Conservation (phyloP, 1,284 basidiomycete species). For the Neolentinus lepideus region DNA sequence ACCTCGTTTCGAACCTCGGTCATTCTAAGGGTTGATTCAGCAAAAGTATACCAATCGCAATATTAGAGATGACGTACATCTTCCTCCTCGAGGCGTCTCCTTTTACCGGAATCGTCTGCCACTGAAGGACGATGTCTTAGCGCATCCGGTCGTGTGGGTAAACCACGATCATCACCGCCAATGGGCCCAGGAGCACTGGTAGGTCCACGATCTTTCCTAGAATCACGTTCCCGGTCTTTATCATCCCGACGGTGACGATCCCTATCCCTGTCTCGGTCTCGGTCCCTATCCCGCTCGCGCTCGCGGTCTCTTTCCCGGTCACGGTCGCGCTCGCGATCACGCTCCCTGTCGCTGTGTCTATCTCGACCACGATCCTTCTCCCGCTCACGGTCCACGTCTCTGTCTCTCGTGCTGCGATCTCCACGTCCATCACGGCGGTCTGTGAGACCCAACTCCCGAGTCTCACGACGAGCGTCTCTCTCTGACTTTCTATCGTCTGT, state of each 20-base stretch:
- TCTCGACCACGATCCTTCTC: slow-evolving; percentile 25
- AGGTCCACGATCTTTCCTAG: slow-evolving; percentile 26
- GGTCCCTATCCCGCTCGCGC: slow-evolving; percentile 30
- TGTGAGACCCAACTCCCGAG: slow-evolving; percentile 30
- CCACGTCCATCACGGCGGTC: slow-evolving; percentile 17
- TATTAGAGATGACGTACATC: slow-evolving; percentile 42
- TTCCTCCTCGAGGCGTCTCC: slow-evolving; percentile 56
- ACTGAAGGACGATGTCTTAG: slow-evolving; percentile 41
- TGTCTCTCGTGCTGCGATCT: slow-evolving; percentile 28
- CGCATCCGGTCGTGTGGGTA: slow-evolving; percentile 52
- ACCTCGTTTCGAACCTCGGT: slow-evolving; percentile 63
- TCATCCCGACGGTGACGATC: slow-evolving; percentile 33
- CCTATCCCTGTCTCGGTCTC: slow-evolving; percentile 32
- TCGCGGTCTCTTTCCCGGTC: slow-evolving; percentile 29
- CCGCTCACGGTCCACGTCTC: slow-evolving; percentile 37
- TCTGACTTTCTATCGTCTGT: slow-evolving; percentile 48
- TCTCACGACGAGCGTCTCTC: slow-evolving; percentile 36
- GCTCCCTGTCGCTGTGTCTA: slow-evolving; percentile 20
- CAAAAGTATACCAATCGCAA: slow-evolving; percentile 10
- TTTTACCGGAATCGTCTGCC: slow-evolving; percentile 59
- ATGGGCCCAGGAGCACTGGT: slow-evolving; percentile 12
- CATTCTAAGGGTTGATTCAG: slow-evolving; percentile 35
- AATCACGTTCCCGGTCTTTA: slow-evolving; percentile 45
- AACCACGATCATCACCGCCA: slow-evolving; percentile 39
- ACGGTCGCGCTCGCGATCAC: slow-evolving; percentile 21